phyloP scores from a whole-genome alignment of 2,329 filamentous ascomycete species.

The Fusarium drepaniforme region DNA sequence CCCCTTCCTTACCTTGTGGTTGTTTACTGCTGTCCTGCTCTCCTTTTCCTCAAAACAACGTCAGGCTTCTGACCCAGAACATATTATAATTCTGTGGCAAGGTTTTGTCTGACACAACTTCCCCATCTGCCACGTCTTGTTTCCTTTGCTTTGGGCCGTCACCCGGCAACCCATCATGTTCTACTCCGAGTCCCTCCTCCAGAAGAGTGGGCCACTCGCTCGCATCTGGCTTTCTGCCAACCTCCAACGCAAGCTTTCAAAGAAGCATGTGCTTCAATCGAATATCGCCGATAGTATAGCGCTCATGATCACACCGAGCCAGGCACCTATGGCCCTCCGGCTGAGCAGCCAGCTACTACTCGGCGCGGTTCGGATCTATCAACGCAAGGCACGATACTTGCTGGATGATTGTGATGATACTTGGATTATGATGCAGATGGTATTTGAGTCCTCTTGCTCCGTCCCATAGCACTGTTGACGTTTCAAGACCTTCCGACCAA shows the following conservation, averaged over 20 bases:
- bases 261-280: conserved; percentile 93
- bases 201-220: conserved; percentile 96
- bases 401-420: conserved; percentile 98
- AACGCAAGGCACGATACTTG: conserved; percentile 94
- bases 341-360: conserved; percentile 93
- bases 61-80: too few relatives aligned
- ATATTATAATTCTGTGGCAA: neutral
- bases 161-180: conserved; percentile 76
- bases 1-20: neutral
- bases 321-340: conserved; percentile 94
- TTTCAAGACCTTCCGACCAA: conserved; percentile 87
- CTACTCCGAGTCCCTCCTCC: conserved; percentile 94
- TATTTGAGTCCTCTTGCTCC: conserved; percentile 55
- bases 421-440: conserved; percentile 98
- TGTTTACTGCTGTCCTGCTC: neutral
- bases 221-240: conserved; percentile 99
- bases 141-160: conserved; percentile 20
- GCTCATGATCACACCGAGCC: conserved; percentile 91
- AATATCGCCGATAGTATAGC: conserved; percentile 96
- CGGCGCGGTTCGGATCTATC: conserved; percentile 97
- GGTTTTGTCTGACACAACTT: neutral
- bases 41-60: neutral
- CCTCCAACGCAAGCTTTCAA: conserved; percentile 97
- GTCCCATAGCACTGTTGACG: conserved; percentile 44
- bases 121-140: neutral